Base-by-base conservation (phyloP, 768 basidiomycete species). In the Chalciporus piperatus region DNA sequence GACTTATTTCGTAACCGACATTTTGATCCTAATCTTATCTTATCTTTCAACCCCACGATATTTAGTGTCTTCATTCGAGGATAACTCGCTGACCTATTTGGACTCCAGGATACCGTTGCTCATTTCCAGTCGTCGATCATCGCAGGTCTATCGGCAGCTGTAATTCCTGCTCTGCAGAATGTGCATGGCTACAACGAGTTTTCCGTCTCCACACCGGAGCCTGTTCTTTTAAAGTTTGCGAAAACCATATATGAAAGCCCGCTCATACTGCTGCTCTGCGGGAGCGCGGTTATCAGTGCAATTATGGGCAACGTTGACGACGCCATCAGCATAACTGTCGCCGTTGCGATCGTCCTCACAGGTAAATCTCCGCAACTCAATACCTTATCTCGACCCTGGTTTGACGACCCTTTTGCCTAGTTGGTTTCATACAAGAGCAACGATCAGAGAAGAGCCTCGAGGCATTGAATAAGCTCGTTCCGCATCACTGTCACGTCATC, bases 241-340 rank as follows among this genome's bases (percentile, higher is more conserved):
- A 94, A 95, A 69, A 95, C 89, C 32, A 93, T 98, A 45, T 97
- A 95, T 69, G 95, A 98, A 72, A 92, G 85, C 63, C 95, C 96
- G 2, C 73, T 98, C 3, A 97, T 96, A 63, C 73, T 98, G 20
- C 76, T 98, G 3, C 74, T 98, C 32, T 87, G 96, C 53, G 96
- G 84, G 23, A 97, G 94, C 65, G 94, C 95, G 0, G 74, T 80
- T 16, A 83, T 98, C 37, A 95, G 92, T 64, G 90, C 88, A 3
- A 64, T 93, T 43, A 91, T 98, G 84, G 96, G 96, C n/a, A 96
- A 97, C 61, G 72, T 89, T 32, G 93, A 98, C 65, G 95, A 98
- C 63, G 95, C 96, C 6, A 72, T 94, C 58, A 95, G 92, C 63
- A 98, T 98, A 55, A 86, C 88, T 2, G 78, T 96, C 10, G 95